These are phyloP conservation scores for Cryptosporidium muris DNA, from an alignment of 169 alveolate species.

Conservation along the genomic window DNA sequence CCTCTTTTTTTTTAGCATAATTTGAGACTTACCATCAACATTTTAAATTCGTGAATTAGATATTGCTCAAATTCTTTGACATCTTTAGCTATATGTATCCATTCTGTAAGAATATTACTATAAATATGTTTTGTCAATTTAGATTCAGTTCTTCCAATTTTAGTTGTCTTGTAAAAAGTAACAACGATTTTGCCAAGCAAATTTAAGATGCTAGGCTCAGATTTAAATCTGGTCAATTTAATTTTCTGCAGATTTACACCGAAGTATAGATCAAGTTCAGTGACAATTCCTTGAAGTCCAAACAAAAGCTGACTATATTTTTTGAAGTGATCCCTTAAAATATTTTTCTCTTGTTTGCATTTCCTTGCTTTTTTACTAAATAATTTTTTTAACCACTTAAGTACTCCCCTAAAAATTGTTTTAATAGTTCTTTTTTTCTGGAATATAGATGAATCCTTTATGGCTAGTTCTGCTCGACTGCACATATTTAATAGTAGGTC, in stretches of 20 bases:
- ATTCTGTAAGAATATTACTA: too few species aligned
- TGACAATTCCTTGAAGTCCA: constrained; percentile 14
- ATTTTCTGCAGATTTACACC: constrained; percentile 31
- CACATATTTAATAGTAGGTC: constrained; percentile 28
- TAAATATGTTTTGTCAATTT: too few species aligned
- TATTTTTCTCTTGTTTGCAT: constrained; percentile 6
- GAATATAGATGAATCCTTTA: constrained; percentile 3
- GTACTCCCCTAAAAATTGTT: not conserved
- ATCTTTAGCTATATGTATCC: too few species aligned
- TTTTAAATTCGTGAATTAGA: too few species aligned
- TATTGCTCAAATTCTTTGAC: too few species aligned
- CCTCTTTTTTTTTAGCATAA: too few species aligned
- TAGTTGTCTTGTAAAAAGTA: too few species aligned
- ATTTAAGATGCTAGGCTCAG: constrained; percentile 24
- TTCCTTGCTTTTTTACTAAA: constrained; percentile 40
- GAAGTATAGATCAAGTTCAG: constrained; percentile 37
- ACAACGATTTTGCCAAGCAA: not conserved
- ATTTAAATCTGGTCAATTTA: constrained; percentile 13
- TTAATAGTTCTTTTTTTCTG: not conserved
- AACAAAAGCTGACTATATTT: constrained; percentile 7
- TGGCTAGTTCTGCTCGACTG: not conserved
- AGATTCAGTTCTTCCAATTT: too few species aligned
- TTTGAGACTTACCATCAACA: too few species aligned
- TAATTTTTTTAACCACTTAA: constrained; percentile 6
- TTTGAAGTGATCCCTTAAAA: constrained; percentile 2